These are phyloP conservation scores for Thielaviopsis euricoi DNA, from an alignment of 2,329 filamentous ascomycete species.

Conservation along the genomic window DNA sequence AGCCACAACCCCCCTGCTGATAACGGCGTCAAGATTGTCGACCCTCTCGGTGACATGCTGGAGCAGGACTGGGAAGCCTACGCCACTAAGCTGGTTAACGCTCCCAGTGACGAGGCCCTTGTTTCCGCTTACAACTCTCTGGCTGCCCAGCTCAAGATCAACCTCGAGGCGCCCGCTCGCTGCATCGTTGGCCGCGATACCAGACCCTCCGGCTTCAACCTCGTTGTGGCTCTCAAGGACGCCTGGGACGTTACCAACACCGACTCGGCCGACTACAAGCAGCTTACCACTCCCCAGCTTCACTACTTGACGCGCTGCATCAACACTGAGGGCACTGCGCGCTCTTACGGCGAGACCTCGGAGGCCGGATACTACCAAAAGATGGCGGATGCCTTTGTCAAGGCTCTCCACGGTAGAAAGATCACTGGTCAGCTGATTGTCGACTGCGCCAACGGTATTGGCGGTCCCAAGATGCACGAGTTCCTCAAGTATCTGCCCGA, in stretches of 20 bases:
- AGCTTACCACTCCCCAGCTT: conserved; percentile 90
- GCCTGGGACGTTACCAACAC: conserved; percentile 62
- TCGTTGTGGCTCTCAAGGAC: conserved; percentile 64
- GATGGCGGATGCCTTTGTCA: conserved; percentile 67
- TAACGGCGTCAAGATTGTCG: conserved; percentile 90
- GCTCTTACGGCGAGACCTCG: conserved; percentile 75
- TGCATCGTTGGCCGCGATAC: conserved; percentile 90
- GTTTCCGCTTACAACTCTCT: conserved; percentile 61
- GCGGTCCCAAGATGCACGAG: conserved; percentile 76
- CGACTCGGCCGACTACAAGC: conserved; percentile 69
- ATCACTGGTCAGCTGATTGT: conserved; percentile 62
- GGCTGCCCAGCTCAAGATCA: conserved; percentile 59
- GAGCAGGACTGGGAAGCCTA: conserved; percentile 88
- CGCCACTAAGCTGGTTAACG: conserved; percentile 81
- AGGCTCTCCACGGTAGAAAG: conserved; percentile 62
- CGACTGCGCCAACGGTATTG: conserved; percentile 93
- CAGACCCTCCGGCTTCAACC: conserved; percentile 71
- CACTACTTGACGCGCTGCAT: conserved; percentile 91
- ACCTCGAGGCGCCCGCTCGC: conserved; percentile 51
- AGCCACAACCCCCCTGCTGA: conserved; percentile 83
- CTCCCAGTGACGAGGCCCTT: conserved; percentile 56
- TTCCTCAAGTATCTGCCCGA: conserved; percentile 68
- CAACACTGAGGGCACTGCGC: conserved; percentile 78
- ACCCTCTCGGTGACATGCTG: conserved; percentile 96
- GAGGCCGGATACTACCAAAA: conserved; percentile 94